Evolutionary conservation across 1,284 basidiomycete species (phyloP), one percentile per base, ranked within the genome.

Genomic region (Volvariella volvacea): DNA sequence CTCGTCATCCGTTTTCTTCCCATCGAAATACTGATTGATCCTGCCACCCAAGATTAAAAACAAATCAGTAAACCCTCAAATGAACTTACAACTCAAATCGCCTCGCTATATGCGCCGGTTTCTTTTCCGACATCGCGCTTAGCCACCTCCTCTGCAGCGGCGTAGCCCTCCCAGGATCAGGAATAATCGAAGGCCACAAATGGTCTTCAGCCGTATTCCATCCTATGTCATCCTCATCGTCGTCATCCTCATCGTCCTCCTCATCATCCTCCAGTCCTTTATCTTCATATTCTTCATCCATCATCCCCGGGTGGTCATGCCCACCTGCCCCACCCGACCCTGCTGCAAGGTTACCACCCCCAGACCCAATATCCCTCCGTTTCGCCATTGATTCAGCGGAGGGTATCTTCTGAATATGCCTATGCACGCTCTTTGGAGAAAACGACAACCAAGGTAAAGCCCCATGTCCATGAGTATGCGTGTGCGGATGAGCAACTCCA

Each of bases 1-100:
- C 57, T 90, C 88, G 52, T 88, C 85, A 47, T 87, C 85, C 1
- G 84, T 84, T 46, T 69, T 78, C 60, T 83, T 88, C 10, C 87
- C 87, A 53, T 90, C 86, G 54, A 90, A 90, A 53, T 86, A 89
- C 55, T 86, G 83, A 52, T 84, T 84, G 42, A 88, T 85, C 46
- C 85, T 89, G 25, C 22, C 44, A 21, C 43, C 47, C 9, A 52
- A 28, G 25, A 28, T 28, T 28, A 12, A 28, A 28, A 28, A 6
- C 25, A 28, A n/a, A n/a, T 12, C 25, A 28, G 12, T 6, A 6
- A 28, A 28, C 25, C 6, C 6, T 6, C 42, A 17, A 45, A 3
- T n/a, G 25, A n/a, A 67, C 83, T 55, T 48, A 88, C 88, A 75
- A 60, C 48, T 84, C 77, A 55, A 90, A 90, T 21, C 80, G 72